Base-by-base conservation (phyloP, 2,329 filamentous ascomycete species). In the Pestalotiopsis sp. region DNA sequence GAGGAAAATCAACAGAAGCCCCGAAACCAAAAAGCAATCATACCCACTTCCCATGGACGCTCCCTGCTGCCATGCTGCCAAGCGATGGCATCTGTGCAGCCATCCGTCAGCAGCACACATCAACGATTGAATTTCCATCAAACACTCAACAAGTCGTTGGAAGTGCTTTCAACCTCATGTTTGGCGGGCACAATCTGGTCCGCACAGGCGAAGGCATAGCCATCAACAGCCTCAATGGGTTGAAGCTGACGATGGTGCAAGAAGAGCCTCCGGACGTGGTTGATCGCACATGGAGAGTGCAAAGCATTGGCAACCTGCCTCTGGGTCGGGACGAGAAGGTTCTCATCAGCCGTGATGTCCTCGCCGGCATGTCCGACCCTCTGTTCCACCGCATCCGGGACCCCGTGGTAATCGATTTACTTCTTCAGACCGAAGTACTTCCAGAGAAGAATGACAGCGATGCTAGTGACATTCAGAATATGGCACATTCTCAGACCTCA, bases 1-100 rank as follows among this genome's bases (percentile, higher is more conserved):
- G 49, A 70, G 14, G 68, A 68, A 23, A 66, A 41, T 60, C 64
- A 68, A 4, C 55, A 70, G 45, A 66, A 59, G 31, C 65, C 69
- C 4, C 71, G 3, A 78, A 72, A 57, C 91, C 90, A 14, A 88
- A 88, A 6, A 90, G 90, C 0, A 97, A 97, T 74, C 91, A 95
- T 78, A 95, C 92, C 0, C 91, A 93, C 74, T 98, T 94, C 76
- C 96, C 96, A 0, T 98, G 95, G 95, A 98, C 96, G 0, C 83
- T 99, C 0, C 95, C 96, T 0, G 83, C 85, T 1, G 86, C 88
- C 31, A 85, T 97, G 73, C 86, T 98, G 2, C 94, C 95, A 0
- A 80, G 83, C 11, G 90, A 97, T 74, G 95, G 92, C 0, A 91
- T 87, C n/a, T 97, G 93, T 73, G 86, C 91, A 4, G 89, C 88